Conservation (phyloP, 2,329 filamentous ascomycete species). For the Aspergillus versicolor region DNA sequence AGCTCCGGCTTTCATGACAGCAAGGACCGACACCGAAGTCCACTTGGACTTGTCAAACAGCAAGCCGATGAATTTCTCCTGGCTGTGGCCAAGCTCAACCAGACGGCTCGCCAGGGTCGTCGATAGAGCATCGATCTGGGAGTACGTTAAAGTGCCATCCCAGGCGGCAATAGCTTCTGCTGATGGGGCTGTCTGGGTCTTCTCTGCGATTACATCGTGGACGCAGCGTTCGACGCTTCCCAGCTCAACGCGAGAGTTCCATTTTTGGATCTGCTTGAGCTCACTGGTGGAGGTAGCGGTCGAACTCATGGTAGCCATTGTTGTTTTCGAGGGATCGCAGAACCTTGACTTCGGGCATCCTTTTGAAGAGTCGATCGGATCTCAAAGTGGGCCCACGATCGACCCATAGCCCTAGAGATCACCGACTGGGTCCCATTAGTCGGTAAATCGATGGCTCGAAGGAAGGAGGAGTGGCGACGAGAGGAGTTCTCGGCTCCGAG, state of each 20-base stretch:
- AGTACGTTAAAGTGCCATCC: not conserved
- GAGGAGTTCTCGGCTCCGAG: too few species aligned
- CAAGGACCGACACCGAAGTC: not conserved
- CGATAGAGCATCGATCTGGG: not conserved
- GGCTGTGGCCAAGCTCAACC: not conserved
- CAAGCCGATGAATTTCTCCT: not conserved
- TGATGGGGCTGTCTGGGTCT: not conserved
- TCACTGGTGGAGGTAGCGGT: too few species aligned
- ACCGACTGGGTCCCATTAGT: too few species aligned
- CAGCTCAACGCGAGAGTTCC: not conserved
- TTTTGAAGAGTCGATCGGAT: too few species aligned
- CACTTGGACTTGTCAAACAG: not conserved
- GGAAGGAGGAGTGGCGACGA: too few species aligned
- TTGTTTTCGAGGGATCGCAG: too few species aligned
- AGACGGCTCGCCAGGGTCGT: not conserved
- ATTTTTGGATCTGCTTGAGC: not conserved
- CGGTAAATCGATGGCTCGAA: too few species aligned
- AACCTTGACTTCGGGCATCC: too few species aligned
- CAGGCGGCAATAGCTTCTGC: not conserved
- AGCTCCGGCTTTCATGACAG: not conserved
- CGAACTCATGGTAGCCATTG: too few species aligned
- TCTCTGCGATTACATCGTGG: not conserved
- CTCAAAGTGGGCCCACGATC: too few species aligned
- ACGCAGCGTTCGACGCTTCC: not conserved
- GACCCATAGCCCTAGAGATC: too few species aligned